Conservation (phyloP, 2,329 filamentous ascomycete species). For the Alternaria sp. region DNA sequence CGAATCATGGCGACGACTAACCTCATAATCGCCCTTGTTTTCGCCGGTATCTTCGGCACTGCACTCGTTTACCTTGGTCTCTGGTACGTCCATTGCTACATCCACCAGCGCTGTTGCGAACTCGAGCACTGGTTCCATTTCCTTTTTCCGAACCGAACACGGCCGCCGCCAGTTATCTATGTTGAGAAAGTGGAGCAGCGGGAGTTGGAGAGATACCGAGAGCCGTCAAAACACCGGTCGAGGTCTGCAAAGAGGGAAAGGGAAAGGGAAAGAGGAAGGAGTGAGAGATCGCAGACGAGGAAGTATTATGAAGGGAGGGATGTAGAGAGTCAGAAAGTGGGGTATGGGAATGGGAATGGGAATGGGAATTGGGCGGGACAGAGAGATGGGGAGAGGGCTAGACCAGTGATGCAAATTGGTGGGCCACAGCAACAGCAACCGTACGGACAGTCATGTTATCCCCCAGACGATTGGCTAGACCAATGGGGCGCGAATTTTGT, state of each 20-base stretch:
- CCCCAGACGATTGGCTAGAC: neutral
- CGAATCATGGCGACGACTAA: conserved; percentile 17
- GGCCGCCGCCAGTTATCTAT: neutral
- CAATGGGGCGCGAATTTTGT: neutral
- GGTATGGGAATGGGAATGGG: neutral
- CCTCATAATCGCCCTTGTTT: conserved; percentile 24
- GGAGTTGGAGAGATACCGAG: neutral
- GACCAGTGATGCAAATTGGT: neutral
- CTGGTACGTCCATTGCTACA: conserved; percentile 24
- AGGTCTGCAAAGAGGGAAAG: conserved; percentile 5
- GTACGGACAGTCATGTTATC: neutral
- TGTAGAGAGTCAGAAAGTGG: neutral
- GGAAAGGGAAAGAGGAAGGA: neutral
- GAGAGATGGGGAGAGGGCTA: neutral
- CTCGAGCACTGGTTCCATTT: conserved; percentile 26
- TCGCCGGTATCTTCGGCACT: conserved; percentile 29
- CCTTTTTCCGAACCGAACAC: neutral
- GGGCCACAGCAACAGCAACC: conserved; percentile 1
- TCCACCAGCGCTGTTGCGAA: conserved; percentile 21
- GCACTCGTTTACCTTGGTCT: conserved; percentile 24
- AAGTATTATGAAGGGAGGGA: neutral
- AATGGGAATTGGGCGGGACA: neutral
- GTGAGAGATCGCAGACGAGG: neutral
- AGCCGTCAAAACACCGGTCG: conserved; percentile 1
- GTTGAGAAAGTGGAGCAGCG: conserved; percentile 2